Evolutionary conservation across 1,139 yeast genomes (phyloP), one percentile per base, ranked within the genome.

Genomic region (Hyphopichia burtonii): DNA sequence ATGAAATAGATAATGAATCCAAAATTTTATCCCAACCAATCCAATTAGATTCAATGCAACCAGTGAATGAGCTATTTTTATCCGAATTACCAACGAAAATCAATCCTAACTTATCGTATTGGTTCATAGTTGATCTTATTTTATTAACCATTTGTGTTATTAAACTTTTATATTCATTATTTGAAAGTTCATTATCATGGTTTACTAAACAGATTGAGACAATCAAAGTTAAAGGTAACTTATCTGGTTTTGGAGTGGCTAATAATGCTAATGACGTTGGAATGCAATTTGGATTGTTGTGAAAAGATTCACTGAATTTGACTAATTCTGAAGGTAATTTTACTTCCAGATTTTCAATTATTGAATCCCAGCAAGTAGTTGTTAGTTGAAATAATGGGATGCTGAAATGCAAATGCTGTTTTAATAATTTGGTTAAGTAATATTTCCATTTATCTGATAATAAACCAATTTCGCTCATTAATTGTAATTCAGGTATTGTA

Each of bases 1-100:
- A 48, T 18, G 59, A 65, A 14, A 76, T 67, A 32, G 61, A 54
- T 11, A 81, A 57, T 11, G 68, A 73, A 8, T 67, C 62, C 12
- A 81, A 55, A 9, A 81, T 53, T 1, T 68, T 66, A 22, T 65
- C 61, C 85, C 87, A 81, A 0, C 83, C 85, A 22, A 67, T 65
- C 87, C 87, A 82, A 2, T 54, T 48, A n/a, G 69, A 62, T 15
- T 66, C 60, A 3, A 72, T 68, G 53, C 81, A 76, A 0, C 87
- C 86, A 42, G 79, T 66, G 52, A 76, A 82, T 10, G 79, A 69
- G 0, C 83, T 83, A 32, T 62, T 56, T 22, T 61, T 54, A 1
- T 76, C 72, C 50, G 76, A 72, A 41, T 71, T 64, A 1, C 86
- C 86, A 16, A 78, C 58, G 33, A 80, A 65, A 0, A 83, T 74